A percentile compares a stretch with the other conserved stretches of the same genome.
Evolutionary conservation across 345 rosid species (phyloP).

Genomic region (Populus deltoides): DNA sequence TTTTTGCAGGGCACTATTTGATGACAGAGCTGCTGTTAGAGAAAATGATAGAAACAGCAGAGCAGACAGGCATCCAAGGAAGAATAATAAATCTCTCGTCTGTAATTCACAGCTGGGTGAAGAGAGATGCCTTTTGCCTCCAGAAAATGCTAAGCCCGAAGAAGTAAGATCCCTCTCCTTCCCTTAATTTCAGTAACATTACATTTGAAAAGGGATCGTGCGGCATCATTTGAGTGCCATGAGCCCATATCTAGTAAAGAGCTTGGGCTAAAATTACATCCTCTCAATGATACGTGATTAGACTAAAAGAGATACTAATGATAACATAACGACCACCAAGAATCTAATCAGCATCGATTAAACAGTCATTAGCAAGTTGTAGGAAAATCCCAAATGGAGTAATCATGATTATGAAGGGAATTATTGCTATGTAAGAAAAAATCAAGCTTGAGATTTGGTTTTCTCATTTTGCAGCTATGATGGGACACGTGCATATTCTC

Average conservation of each 20-base stretch:
- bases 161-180: conserved; percentile 41
- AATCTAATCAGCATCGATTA: background rate
- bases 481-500: conserved; percentile 88
- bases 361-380: background rate
- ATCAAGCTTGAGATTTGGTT: background rate
- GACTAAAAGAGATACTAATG: too few relatives aligned
- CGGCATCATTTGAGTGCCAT: background rate
- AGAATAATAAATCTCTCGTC: conserved; percentile 90
- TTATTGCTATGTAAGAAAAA: background rate
- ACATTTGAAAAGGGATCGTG: background rate
- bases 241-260: background rate
- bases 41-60: conserved; percentile 82
- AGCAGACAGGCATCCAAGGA: conserved; percentile 64
- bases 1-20: conserved; percentile 83
- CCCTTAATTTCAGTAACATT: background rate
- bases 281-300: background rate
- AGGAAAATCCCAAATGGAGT: background rate
- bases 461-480: conserved; percentile 48
- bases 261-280: background rate
- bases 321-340: background rate
- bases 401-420: background rate
- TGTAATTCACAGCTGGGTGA: conserved; percentile 87
- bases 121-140: conserved; percentile 60
- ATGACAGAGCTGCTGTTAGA: conserved; percentile 74
- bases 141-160: conserved; percentile 58